phyloP scores from a whole-genome alignment of 768 basidiomycete species.

The Suillus americanus region DNA sequence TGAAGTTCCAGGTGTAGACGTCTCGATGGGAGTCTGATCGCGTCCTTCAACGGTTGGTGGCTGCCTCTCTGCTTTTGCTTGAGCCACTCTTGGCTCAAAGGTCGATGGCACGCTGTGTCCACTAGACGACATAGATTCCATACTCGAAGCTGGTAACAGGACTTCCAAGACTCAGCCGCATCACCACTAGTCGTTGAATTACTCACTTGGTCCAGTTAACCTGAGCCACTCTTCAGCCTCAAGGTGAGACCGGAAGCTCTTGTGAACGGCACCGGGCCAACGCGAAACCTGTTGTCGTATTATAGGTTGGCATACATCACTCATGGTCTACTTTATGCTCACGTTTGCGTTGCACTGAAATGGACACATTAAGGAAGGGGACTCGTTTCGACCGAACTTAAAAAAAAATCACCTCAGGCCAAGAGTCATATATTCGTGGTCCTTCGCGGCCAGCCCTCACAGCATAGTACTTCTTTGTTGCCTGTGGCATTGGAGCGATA shows the following conservation, averaged over 20 bases:
- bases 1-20: not conserved
- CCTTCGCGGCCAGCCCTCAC: conserved; percentile 58
- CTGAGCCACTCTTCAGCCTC: conserved; percentile 54
- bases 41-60: not conserved
- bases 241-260: conserved; percentile 44
- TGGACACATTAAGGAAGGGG: not conserved
- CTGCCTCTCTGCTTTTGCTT: not conserved
- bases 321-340: not conserved
- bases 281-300: conserved; percentile 44
- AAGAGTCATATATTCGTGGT: conserved; percentile 53
- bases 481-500: conserved; percentile 27
- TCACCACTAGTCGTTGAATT: not conserved
- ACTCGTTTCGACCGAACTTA: not conserved
- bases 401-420: conserved; percentile 50
- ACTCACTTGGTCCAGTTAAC: conserved; percentile 17
- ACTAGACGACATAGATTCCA: not conserved
- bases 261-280: conserved; percentile 51
- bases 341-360: conserved; percentile 50
- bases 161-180: not conserved
- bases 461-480: conserved; percentile 54
- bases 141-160: not conserved
- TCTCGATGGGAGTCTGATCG: not conserved
- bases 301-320: not conserved
- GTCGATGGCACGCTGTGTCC: not conserved
- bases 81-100: not conserved